Percentiles rank a stretch among this genome's conserved stretches.
Evolutionary conservation across 2,329 filamentous ascomycete genomes (phyloP).

Genomic region (Magnaporthales sp.): DNA sequence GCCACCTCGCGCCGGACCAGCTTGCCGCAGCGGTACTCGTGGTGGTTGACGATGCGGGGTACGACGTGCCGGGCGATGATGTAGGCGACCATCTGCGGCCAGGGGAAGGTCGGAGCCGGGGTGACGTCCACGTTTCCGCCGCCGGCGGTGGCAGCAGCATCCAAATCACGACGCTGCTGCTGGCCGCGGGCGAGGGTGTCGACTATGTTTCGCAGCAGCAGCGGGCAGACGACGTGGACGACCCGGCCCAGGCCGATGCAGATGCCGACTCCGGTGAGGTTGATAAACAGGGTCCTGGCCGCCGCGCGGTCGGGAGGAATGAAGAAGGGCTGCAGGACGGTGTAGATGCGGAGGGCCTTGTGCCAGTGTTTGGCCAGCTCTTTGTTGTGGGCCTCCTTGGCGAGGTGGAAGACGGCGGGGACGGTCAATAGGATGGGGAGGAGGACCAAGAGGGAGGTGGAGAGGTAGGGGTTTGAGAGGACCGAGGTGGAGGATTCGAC

Average conservation of each 20-base stretch:
- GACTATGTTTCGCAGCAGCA: conserved; percentile 5
- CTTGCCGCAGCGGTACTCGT: neutral
- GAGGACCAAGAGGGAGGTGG: neutral
- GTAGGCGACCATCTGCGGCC: conserved; percentile 1
- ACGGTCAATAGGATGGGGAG: neutral
- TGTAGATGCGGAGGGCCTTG: neutral
- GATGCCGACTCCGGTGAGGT: neutral
- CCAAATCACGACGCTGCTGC: neutral
- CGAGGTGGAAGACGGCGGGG: neutral
- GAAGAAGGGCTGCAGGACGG: neutral
- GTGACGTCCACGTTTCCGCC: no score
- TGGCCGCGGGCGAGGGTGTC: conserved; percentile 1
- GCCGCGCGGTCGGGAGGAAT: neutral
- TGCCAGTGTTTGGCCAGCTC: neutral
- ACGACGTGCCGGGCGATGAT: neutral
- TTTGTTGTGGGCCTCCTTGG: neutral
- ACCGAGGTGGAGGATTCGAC: neutral
- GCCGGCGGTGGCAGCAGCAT: neutral
- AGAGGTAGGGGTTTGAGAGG: neutral
- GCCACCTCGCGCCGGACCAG: neutral
- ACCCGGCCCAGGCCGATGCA: neutral
- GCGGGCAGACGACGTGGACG: neutral
- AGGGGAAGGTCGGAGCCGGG: neutral
- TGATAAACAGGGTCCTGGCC: neutral
- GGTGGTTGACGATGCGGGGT: neutral